Conservation (phyloP, 164 flowering plant genomes). For the Protea cynaroides region DNA sequence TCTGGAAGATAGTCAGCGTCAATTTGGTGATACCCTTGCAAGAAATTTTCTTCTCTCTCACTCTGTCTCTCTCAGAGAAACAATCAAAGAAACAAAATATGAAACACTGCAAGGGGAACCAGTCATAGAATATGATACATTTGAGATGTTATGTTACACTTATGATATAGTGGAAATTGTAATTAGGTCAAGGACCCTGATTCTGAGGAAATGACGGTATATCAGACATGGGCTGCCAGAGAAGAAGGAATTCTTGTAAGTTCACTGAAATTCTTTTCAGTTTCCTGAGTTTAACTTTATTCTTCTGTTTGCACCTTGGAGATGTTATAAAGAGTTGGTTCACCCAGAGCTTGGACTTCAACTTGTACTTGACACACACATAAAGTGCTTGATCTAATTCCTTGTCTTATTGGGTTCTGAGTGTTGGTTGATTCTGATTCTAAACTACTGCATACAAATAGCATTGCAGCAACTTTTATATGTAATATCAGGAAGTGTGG, state of each 20-base stretch:
- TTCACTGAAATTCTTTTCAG: not conserved
- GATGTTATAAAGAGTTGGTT: too few species aligned
- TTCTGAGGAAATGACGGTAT: constrained; percentile 33
- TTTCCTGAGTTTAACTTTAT: not conserved
- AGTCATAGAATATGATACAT: not conserved
- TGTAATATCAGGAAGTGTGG: too few species aligned
- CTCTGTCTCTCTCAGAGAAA: too few species aligned
- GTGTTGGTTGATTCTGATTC: too few species aligned
- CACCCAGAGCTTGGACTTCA: not conserved
- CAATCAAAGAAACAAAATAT: too few species aligned
- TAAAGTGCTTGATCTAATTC: too few species aligned
- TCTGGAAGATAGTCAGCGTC: not conserved
- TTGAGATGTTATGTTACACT: not conserved
- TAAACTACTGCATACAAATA: too few species aligned
- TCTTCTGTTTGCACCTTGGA: not conserved
- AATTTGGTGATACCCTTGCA: not conserved
- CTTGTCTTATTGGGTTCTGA: too few species aligned
- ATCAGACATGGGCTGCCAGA: constrained; percentile 45
- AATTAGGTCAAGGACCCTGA: constrained; percentile 86
- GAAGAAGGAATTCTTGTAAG: constrained; percentile 48
- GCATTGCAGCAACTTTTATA: too few species aligned
- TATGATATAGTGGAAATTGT: constrained; percentile 8
- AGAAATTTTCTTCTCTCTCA: not conserved
- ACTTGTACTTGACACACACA: not conserved
- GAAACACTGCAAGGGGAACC: not conserved